Percentiles rank a stretch among this genome's conserved stretches.
phyloP scores from a whole-genome alignment of 140 eudicot genomes.

The Oenanthe javanica region DNA sequence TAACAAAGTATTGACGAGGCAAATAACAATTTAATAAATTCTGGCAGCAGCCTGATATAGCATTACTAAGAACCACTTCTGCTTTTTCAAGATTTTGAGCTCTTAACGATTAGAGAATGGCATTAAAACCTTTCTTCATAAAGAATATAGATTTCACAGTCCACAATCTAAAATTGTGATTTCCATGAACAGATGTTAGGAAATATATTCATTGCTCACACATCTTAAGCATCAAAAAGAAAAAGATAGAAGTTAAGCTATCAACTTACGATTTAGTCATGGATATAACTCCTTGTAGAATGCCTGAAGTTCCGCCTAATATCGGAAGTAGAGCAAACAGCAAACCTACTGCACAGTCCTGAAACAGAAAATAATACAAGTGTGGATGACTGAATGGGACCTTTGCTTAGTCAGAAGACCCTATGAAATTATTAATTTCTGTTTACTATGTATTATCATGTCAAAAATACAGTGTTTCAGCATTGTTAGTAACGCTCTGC shows the following conservation, averaged over 20 bases:
- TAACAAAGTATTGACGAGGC: neutral
- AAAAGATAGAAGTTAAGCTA: neutral
- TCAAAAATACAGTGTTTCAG: slow-evolving; percentile 1
- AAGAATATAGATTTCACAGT: neutral
- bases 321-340: slow-evolving; percentile 94
- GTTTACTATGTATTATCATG: neutral
- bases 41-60: neutral
- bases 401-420: slow-evolving; percentile 2
- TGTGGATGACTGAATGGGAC: neutral
- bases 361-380: slow-evolving; percentile 9
- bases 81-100: neutral
- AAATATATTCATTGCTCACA: neutral
- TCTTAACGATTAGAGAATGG: neutral
- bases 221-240: neutral
- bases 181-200: neutral
- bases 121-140: neutral
- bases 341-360: slow-evolving; percentile 99
- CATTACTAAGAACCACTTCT: neutral
- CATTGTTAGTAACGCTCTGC: neutral
- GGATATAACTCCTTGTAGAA: slow-evolving; percentile 85
- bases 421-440: too few species aligned
- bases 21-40: neutral
- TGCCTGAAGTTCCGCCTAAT: slow-evolving; percentile 91
- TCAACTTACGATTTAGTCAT: slow-evolving; percentile 94
- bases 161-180: neutral